Percentiles rank a stretch among this genome's conserved stretches.
Evolutionary conservation across 1,139 yeast genomes (phyloP).

Genomic region (Pichia sp.): DNA sequence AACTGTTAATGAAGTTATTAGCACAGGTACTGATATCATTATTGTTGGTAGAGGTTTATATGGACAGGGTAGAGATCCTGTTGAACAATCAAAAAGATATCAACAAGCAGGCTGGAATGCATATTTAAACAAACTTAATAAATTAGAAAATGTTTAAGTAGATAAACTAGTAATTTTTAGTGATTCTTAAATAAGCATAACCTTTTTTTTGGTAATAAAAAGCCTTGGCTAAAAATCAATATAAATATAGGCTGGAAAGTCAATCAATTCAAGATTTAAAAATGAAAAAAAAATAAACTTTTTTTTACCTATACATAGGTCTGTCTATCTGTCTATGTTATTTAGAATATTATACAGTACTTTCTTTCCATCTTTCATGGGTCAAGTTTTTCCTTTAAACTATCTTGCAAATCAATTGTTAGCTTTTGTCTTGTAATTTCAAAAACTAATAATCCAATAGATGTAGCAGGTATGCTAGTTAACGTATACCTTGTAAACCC

Average conservation of each 20-base stretch:
- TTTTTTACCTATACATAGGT: too few species aligned
- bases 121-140: slow-evolving; percentile 44
- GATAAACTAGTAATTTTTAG: too few species aligned
- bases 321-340: too few species aligned
- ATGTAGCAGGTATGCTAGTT: slow-evolving; percentile 79
- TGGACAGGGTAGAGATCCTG: slow-evolving; percentile 93
- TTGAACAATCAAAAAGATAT: slow-evolving; percentile 80
- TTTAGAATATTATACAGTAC: not conserved
- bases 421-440: slow-evolving; percentile 61
- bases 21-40: slow-evolving; percentile 84
- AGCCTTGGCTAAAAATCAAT: too few species aligned
- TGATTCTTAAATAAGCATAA: too few species aligned
- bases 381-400: slow-evolving; percentile 2
- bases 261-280: too few species aligned
- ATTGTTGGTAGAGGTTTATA: slow-evolving; percentile 96
- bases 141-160: too few species aligned
- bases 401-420: slow-evolving; percentile 25
- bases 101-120: slow-evolving; percentile 94
- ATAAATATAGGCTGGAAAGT: too few species aligned
- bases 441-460: slow-evolving; percentile 76
- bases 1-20: slow-evolving; percentile 72
- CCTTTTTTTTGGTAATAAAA: too few species aligned
- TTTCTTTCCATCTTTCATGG: not conserved
- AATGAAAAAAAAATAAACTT: too few species aligned
- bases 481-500: slow-evolving; percentile 72